phyloP scores from a whole-genome alignment of 306 rosid species.

The Sophora flavescens region DNA sequence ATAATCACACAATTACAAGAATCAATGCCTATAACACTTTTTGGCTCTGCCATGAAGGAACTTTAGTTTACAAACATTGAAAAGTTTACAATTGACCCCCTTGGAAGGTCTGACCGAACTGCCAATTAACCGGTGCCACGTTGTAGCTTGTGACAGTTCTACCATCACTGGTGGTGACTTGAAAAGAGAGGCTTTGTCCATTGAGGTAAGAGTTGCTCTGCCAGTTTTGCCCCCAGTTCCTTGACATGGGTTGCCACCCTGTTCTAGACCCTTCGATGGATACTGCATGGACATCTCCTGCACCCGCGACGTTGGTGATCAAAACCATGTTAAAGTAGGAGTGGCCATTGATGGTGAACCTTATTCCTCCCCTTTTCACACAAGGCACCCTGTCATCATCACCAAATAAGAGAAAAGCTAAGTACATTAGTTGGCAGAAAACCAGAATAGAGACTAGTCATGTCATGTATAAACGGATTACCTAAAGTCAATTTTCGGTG shows the following conservation, averaged over 20 bases:
- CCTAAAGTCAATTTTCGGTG: no score
- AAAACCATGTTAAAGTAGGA: slow-evolving; percentile 55
- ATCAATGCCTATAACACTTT: slow-evolving; percentile 24
- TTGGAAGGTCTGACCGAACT: slow-evolving; percentile 52
- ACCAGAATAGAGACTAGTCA: not conserved
- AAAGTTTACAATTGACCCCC: slow-evolving; percentile 40
- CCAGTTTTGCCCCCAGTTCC: slow-evolving; percentile 60
- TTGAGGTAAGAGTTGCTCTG: slow-evolving; percentile 52
- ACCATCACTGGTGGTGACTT: slow-evolving; percentile 50
- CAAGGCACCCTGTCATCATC: slow-evolving; percentile 49
- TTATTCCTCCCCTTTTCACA: slow-evolving; percentile 54
- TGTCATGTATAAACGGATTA: no score
- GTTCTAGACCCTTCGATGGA: slow-evolving; percentile 58
- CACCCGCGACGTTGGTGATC: slow-evolving; percentile 54
- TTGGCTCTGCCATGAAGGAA: not conserved
- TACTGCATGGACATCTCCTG: slow-evolving; percentile 63
- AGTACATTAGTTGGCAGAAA: not conserved
- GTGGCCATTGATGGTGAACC: slow-evolving; percentile 53
- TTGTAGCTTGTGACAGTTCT: slow-evolving; percentile 36
- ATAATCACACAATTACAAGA: slow-evolving; percentile 28
- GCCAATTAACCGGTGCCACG: slow-evolving; percentile 55
- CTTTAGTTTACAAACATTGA: not conserved
- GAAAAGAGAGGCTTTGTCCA: slow-evolving; percentile 54
- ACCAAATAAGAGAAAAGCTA: not conserved
- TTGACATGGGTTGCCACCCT: slow-evolving; percentile 51